A percentile compares a stretch with the other conserved stretches of the same genome.
phyloP scores from a whole-genome alignment of 1,139 yeast species.

The Blastobotrys capitulatus region DNA sequence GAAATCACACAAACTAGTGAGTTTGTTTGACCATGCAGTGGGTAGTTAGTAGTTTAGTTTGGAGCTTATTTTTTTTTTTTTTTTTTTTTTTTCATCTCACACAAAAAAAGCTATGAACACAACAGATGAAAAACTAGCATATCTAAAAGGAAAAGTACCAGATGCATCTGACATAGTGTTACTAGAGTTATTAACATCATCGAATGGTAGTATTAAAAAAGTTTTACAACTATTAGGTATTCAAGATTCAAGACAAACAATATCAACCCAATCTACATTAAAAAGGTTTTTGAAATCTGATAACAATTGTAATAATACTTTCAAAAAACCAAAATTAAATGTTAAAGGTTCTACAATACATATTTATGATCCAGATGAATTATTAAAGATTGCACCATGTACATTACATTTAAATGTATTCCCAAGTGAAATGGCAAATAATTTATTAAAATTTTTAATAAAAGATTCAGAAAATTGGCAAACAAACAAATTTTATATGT shows the following conservation, averaged over 20 bases:
- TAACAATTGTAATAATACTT: not conserved
- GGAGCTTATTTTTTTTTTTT: too few species aligned
- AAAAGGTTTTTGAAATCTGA: conserved; percentile 2
- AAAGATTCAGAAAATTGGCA: conserved; percentile 40
- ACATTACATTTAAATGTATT: conserved; percentile 48
- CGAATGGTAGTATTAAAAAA: conserved; percentile 29
- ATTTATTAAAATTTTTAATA: conserved; percentile 39
- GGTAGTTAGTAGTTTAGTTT: too few species aligned
- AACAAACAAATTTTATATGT: conserved; percentile 45
- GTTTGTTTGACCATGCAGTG: too few species aligned
- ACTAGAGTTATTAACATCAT: conserved; percentile 33
- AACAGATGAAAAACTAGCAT: conserved; percentile 31
- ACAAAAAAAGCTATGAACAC: conserved; percentile 28
- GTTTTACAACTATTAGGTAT: conserved; percentile 26
- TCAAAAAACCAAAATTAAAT: conserved; percentile 8
- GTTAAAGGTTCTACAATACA: conserved; percentile 21
- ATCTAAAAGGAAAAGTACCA: conserved; percentile 26
- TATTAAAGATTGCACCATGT: conserved; percentile 42
- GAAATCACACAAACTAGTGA: too few species aligned
- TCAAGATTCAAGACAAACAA: not conserved
- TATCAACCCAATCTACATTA: conserved; percentile 9
- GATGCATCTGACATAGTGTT: conserved; percentile 25
- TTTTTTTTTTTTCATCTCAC: not conserved
- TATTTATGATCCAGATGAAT: conserved; percentile 30
- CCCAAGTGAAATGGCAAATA: conserved; percentile 44